A percentile compares a stretch with the other conserved stretches of the same genome.
Conservation (phyloP, 2,329 filamentous ascomycete species). For the Alternaria arborescens region DNA sequence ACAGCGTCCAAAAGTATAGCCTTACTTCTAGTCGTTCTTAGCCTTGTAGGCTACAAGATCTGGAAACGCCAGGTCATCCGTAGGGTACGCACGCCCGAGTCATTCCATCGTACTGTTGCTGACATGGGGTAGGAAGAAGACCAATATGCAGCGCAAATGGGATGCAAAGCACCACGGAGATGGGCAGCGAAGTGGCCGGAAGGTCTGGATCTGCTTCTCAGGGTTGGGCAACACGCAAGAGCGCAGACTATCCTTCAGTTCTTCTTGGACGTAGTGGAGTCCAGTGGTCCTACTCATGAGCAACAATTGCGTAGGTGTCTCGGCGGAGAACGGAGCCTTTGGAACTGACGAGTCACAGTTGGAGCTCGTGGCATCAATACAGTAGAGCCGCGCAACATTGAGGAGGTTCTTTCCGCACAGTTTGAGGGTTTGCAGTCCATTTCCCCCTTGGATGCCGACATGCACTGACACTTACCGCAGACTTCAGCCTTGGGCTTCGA, state of each 20-base stretch:
- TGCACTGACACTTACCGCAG: not conserved
- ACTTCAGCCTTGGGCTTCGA: constrained; percentile 19
- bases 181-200: constrained; percentile 21
- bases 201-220: constrained; percentile 24
- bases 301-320: constrained; percentile 9
- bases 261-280: constrained; percentile 40
- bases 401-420: constrained; percentile 23
- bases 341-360: not conserved
- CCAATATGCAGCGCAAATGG: constrained; percentile 7
- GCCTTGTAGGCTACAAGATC: not conserved
- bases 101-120: not conserved
- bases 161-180: constrained; percentile 10
- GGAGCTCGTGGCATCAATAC: constrained; percentile 21
- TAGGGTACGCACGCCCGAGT: no score
- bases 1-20: not conserved
- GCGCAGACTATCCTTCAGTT: constrained; percentile 29
- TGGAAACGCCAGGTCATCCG: not conserved
- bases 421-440: constrained; percentile 15
- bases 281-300: constrained; percentile 33
- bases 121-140: constrained; percentile 2
- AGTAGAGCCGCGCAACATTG: constrained; percentile 28
- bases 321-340: not conserved
- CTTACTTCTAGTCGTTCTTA: not conserved
- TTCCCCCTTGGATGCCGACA: not conserved
- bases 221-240: constrained; percentile 13